A percentile compares a stretch with the other conserved stretches of the same genome.
These are phyloP conservation scores for Sindora glabra DNA, from an alignment of 306 rosid genomes.

Conservation along the genomic window DNA sequence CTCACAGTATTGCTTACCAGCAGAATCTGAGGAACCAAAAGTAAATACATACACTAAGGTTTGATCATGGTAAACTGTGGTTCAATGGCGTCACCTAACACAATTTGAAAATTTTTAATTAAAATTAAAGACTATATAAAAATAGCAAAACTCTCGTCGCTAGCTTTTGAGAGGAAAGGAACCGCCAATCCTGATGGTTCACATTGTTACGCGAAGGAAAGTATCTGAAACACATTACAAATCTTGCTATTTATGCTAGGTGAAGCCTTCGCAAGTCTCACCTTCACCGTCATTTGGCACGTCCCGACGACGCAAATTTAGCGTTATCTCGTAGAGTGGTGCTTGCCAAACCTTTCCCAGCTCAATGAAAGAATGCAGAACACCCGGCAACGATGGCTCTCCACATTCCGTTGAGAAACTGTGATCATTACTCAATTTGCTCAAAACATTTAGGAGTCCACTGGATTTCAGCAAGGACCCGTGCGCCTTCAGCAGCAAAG, in stretches of 20 bases:
- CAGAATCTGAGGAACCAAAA: conserved; percentile 35
- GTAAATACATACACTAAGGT: not conserved
- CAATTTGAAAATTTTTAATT: too few species aligned
- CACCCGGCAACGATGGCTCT: conserved; percentile 1
- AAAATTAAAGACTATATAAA: too few species aligned
- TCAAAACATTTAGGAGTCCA: conserved; percentile 44
- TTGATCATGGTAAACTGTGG: not conserved
- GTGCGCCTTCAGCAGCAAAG: conserved; percentile 55
- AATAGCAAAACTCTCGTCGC: not conserved
- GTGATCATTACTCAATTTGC: conserved; percentile 33
- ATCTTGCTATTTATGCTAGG: not conserved
- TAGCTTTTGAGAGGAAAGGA: not conserved
- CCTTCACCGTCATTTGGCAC: conserved; percentile 34
- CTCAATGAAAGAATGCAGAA: conserved; percentile 45
- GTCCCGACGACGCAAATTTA: conserved; percentile 19
- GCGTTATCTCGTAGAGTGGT: conserved; percentile 53
- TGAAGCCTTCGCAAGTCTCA: conserved; percentile 8
- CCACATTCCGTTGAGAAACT: conserved; percentile 7
- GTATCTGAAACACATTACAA: not conserved
- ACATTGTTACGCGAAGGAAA: not conserved
- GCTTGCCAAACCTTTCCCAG: conserved; percentile 44
- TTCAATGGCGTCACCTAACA: too few species aligned
- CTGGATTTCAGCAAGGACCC: conserved; percentile 41
- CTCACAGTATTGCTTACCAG: conserved; percentile 21
- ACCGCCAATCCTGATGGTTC: not conserved